A percentile compares a stretch with the other conserved stretches of the same genome.
These are phyloP conservation scores for Saccharomycopsis hybrid DNA, from an alignment of 1,139 yeast genomes.

Conservation along the genomic window DNA sequence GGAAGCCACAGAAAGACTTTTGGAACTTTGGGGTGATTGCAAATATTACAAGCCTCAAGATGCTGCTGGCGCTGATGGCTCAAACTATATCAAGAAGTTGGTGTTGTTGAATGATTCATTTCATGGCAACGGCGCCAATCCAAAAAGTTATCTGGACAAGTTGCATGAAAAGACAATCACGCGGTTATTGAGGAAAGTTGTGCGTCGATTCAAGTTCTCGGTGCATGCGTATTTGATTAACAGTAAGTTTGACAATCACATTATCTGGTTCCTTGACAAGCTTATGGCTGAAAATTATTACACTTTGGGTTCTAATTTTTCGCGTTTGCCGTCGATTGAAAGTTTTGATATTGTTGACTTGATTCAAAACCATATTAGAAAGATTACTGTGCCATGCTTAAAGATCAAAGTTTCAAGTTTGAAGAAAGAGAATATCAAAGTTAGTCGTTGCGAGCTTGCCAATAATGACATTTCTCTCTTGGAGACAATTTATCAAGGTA, in stretches of 20 bases:
- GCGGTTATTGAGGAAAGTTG: slow-evolving; percentile 3
- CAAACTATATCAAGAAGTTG: slow-evolving; percentile 12
- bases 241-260: slow-evolving; percentile 8
- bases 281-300: slow-evolving; percentile 12
- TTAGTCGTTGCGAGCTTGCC: slow-evolving; percentile 9
- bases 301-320: slow-evolving; percentile 17
- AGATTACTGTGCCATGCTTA: slow-evolving; percentile 15
- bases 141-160: slow-evolving; percentile 6
- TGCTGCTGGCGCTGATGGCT: background rate
- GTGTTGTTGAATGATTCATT: slow-evolving; percentile 15
- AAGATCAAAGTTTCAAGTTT: slow-evolving; percentile 10
- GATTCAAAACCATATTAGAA: slow-evolving; percentile 9
- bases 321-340: slow-evolving; percentile 3
- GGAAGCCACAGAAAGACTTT: slow-evolving; percentile 28
- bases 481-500: background rate
- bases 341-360: slow-evolving; percentile 6
- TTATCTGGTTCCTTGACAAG: slow-evolving; percentile 7
- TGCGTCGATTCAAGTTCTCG: slow-evolving; percentile 12
- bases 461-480: slow-evolving; percentile 7
- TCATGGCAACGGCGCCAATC: background rate
- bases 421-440: slow-evolving; percentile 8
- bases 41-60: background rate
- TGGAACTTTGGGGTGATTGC: slow-evolving; percentile 20
- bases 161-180: background rate
- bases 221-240: slow-evolving; percentile 7